These are phyloP conservation scores for Trichoderma cornu-damae DNA, from an alignment of 2,329 filamentous ascomycete genomes.

Conservation along the genomic window DNA sequence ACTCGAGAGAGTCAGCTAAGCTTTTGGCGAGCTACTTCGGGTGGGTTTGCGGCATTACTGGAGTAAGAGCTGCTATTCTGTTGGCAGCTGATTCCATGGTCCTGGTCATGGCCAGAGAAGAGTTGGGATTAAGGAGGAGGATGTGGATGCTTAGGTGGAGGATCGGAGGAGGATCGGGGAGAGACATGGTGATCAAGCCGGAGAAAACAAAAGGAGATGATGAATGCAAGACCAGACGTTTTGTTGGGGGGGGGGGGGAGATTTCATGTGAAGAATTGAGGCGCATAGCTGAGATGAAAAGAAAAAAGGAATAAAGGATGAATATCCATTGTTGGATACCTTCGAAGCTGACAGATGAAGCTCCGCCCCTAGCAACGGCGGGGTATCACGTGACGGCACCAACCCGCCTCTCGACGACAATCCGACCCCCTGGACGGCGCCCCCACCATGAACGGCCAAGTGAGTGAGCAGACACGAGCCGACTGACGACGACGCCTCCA, in stretches of 20 bases:
- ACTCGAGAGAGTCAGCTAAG: conserved; percentile 26
- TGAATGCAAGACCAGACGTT: too few species aligned
- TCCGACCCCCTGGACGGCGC: conserved; percentile 9
- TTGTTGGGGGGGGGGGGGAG: too few species aligned
- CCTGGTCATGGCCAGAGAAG: conserved; percentile 65
- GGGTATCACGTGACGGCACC: conserved; percentile 38
- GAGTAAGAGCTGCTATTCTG: conserved; percentile 3
- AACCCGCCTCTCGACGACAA: conserved; percentile 36
- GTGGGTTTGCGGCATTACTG: conserved; percentile 39
- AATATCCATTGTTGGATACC: too few species aligned
- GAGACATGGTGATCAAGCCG: not conserved
- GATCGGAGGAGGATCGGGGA: not conserved
- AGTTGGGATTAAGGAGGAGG: conserved; percentile 76
- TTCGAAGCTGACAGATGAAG: too few species aligned
- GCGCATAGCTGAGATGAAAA: too few species aligned
- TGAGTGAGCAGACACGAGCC: not conserved
- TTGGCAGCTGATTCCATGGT: conserved; percentile 43
- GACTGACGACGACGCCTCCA: conserved; percentile 20
- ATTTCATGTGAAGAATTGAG: too few species aligned
- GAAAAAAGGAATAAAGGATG: too few species aligned
- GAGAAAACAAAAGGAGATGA: not conserved
- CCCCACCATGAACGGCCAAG: conserved; percentile 30
- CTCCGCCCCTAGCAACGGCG: too few species aligned
- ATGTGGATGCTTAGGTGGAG: conserved; percentile 41
- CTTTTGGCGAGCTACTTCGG: conserved; percentile 18